Percentiles rank a stretch among this genome's conserved stretches.
Conservation (phyloP, 768 basidiomycete genomes). For the Leccinum boreale region DNA sequence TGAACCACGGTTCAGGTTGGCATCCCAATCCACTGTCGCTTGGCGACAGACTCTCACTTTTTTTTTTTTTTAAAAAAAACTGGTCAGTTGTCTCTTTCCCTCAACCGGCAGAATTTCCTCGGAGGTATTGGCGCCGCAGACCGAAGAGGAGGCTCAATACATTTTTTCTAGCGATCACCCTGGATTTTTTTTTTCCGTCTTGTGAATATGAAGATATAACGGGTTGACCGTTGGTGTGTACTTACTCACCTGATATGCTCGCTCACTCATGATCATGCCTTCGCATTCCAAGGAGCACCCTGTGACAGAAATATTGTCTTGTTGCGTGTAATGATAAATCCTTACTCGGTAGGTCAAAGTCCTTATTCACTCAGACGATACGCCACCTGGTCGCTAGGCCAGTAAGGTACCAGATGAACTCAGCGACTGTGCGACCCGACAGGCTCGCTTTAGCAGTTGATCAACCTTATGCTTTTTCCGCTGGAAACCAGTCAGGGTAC, state of each 20-base stretch:
- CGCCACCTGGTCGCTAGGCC: not conserved
- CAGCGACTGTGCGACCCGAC: not conserved
- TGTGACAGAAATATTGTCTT: not conserved
- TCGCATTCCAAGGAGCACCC: not conserved
- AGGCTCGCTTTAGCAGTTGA: not conserved
- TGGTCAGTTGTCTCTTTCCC: not conserved
- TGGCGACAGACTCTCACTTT: not conserved
- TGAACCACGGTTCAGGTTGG: not conserved
- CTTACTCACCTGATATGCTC: not conserved
- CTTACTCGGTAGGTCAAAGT: not conserved
- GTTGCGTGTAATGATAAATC: no score
- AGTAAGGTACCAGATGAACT: not conserved
- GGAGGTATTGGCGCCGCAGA: not conserved
- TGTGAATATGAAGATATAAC: not conserved
- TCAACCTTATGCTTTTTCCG: not conserved
- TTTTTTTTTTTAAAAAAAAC: not conserved
- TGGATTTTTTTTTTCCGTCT: not conserved
- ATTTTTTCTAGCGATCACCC: not conserved
- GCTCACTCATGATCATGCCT: not conserved
- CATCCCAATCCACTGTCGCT: not conserved
- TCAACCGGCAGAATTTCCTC: not conserved
- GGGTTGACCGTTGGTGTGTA: not conserved
- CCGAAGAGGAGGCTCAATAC: not conserved
- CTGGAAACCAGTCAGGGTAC: not conserved
- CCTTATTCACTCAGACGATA: not conserved